phyloP scores from a whole-genome alignment of 371 early-diverging fungal genomes.

The Syncephalastrum monosporum region DNA sequence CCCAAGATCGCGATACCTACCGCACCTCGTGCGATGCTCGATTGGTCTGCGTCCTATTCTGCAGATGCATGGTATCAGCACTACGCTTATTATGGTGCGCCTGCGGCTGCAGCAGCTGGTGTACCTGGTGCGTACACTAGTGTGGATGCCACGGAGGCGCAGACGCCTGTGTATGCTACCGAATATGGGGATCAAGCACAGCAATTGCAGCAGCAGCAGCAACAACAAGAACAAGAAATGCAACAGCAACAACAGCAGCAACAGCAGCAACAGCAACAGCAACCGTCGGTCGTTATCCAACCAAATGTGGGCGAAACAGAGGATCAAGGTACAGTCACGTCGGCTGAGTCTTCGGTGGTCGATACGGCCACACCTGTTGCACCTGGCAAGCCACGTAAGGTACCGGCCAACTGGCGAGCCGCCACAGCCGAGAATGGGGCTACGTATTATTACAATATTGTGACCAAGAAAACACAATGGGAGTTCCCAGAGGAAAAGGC shows the following conservation, averaged over 20 bases:
- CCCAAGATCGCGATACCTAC: constrained; percentile 26
- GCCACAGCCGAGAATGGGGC: constrained; percentile 32
- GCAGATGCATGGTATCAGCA: not conserved
- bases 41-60: not conserved
- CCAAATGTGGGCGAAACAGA: not conserved
- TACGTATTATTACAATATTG: constrained; percentile 39
- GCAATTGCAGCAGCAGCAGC: too few relatives aligned
- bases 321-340: too few relatives aligned
- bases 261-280: too few relatives aligned
- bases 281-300: not conserved
- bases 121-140: too few relatives aligned
- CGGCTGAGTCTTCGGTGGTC: too few relatives aligned
- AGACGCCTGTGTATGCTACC: too few relatives aligned
- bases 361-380: too few relatives aligned
- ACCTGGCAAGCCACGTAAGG: not conserved
- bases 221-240: not conserved
- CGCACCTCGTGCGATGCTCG: constrained; percentile 29
- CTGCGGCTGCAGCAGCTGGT: not conserved
- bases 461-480: constrained; percentile 48
- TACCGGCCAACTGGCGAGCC: constrained; percentile 38
- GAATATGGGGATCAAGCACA: too few relatives aligned
- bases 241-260: not conserved
- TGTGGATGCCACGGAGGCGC: too few relatives aligned
- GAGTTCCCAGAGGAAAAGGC: constrained; percentile 33
- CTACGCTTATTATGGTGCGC: not conserved